Conservation (phyloP, 495 filamentous ascomycete species). For the Xanthoparmelia taractica region DNA sequence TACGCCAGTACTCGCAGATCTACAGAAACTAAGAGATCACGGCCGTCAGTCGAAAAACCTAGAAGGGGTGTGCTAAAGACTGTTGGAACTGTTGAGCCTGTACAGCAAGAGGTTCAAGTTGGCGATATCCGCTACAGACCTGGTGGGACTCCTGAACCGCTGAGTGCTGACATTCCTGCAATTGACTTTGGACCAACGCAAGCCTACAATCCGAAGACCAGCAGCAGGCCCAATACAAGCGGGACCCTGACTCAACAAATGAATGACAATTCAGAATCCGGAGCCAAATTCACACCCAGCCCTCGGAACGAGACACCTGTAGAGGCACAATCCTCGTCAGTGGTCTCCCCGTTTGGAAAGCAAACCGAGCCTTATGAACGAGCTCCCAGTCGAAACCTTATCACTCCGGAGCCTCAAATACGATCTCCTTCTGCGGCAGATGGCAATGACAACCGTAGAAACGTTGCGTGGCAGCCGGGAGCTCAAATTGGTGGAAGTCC, state of each 20-base stretch:
- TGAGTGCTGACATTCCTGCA: conserved; percentile 53
- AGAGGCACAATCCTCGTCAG: conserved; percentile 9
- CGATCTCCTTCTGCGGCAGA: conserved; percentile 24
- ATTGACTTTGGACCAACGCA: conserved; percentile 85
- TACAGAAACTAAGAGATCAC: conserved; percentile 50
- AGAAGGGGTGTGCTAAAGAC: conserved; percentile 78
- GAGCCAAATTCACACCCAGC: conserved; percentile 26
- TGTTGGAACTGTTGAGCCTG: conserved; percentile 53
- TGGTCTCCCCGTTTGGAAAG: conserved; percentile 11
- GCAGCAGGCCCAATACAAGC: conserved; percentile 21
- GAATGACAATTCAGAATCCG: conserved; percentile 29
- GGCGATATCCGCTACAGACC: conserved; percentile 52
- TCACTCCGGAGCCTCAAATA: conserved; percentile 25
- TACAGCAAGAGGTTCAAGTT: conserved; percentile 47
- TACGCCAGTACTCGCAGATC: conserved; percentile 67
- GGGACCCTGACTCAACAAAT: conserved; percentile 26
- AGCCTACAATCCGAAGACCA: conserved; percentile 49
- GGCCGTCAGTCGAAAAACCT: conserved; percentile 56
- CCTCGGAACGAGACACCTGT: conserved; percentile 23
- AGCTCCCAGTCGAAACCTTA: conserved; percentile 27
- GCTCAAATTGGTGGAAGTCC: conserved; percentile 39
- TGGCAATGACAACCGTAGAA: conserved; percentile 48
- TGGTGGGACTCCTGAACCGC: conserved; percentile 28
- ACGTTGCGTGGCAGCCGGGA: conserved; percentile 73
- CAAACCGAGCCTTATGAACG: conserved; percentile 16